Evolutionary conservation across 2,329 filamentous ascomycete species (phyloP).

Genomic region (Ascochyta koolunga): DNA sequence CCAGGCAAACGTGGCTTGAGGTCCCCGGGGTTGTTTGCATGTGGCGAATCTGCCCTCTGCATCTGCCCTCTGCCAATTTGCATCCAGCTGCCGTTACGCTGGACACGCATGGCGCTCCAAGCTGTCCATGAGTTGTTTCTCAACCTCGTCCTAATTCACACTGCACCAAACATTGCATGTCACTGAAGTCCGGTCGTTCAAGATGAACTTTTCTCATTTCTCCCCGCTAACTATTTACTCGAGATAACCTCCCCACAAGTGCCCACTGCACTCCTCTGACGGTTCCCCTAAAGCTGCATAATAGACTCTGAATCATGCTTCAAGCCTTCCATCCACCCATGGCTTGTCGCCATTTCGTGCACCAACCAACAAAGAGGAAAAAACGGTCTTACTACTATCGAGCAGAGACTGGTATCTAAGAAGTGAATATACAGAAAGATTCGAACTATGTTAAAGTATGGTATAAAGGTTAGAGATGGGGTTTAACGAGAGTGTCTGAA

Average conservation of each 20-base stretch:
- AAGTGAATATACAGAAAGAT: conserved; percentile 42
- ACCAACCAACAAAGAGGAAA: conserved; percentile 36
- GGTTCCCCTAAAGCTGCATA: conserved; percentile 27
- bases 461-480: conserved; percentile 35
- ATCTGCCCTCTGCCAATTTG: too few relatives aligned
- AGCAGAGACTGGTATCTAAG: conserved; percentile 51
- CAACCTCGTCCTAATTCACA: neutral
- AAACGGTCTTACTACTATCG: conserved; percentile 43
- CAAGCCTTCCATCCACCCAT: conserved; percentile 22
- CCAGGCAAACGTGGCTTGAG: neutral
- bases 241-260: conserved; percentile 39
- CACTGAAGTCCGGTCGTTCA: neutral
- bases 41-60: neutral
- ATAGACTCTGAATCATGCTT: conserved; percentile 27
- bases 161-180: neutral
- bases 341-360: conserved; percentile 19
- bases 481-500: conserved; percentile 47
- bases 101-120: too few relatives aligned
- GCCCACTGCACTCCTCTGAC: conserved; percentile 15
- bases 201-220: conserved; percentile 37
- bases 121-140: too few relatives aligned
- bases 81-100: neutral
- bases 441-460: conserved; percentile 37
- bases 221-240: conserved; percentile 40
- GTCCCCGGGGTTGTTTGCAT: neutral